Base-by-base conservation (phyloP, 2,329 filamentous ascomycete species). In the Pestalotiopsis sp. region DNA sequence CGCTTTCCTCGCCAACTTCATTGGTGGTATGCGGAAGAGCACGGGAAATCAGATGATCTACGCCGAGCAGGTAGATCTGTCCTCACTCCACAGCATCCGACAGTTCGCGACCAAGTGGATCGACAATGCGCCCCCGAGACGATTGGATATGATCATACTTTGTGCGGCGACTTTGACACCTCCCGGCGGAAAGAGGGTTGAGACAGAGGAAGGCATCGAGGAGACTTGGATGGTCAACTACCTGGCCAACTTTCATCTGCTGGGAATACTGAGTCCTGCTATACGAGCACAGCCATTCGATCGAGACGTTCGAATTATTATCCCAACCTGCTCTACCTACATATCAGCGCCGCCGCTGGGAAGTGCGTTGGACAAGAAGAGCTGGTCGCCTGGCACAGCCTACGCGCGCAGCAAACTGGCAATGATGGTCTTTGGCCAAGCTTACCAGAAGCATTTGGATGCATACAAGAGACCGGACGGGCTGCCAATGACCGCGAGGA, bases 21-120 rank as follows among this genome's bases (percentile, higher is more conserved):
- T 99, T 74, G 91, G 97, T 74, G 95, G 98, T 78, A 81, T 99
- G 57, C 92, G 97, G 67, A 84, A 87, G 36, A 85, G 87, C 66
- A 93, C 94, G 7, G 87, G 89, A 40, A 98, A 98, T 81, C 86
- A 95, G 69, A 86, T 99, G 76, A 93, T 99, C 74, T 98, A 97
- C 76, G 94, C 96, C 69, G 96, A 99, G 80, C 93, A 97, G 81
- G 94, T 97, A 74, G 94, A 99, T 77, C 88, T 99, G 36, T 83
- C 91, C 13, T 95, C 92, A 17, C 85, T 99, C n/a, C 90, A 97
- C 79, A 97, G 93, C 79, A 91, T 99, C 74, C 92, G 96, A 52
- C 87, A 91, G 71, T 99, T 99, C 79, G 96, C 96, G 13, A 99
- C 96, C 0, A 95, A 94, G 83, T 99, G 97, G 95, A 94, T 99